Conservation (phyloP, 202 grass and related monocot species). For the Dendrocalamus latiflorus region DNA sequence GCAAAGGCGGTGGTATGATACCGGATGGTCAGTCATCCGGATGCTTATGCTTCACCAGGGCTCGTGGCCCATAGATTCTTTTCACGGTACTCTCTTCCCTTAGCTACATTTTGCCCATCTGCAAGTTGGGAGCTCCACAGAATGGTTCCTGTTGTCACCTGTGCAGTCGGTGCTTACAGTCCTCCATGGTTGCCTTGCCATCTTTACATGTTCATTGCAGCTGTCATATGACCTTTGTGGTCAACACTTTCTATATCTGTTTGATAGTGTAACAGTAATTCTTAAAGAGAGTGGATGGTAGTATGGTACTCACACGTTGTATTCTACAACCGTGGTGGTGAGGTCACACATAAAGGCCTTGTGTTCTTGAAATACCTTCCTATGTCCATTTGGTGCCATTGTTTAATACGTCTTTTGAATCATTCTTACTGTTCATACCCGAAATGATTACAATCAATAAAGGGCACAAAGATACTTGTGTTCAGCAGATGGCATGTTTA, state of each 20-base stretch:
- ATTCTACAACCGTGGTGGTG: background rate
- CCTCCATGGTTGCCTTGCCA: background rate
- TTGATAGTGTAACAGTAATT: slow-evolving; percentile 27
- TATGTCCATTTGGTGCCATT: slow-evolving; percentile 7
- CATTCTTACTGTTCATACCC: slow-evolving; percentile 5
- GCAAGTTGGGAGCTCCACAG: slow-evolving; percentile 4
- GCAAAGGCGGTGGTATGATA: slow-evolving; percentile 94
- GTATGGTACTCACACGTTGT: background rate
- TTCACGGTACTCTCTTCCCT: background rate
- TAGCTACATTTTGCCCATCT: slow-evolving; percentile 10
- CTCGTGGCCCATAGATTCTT: slow-evolving; percentile 62
- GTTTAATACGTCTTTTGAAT: background rate
- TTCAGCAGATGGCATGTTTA: background rate
- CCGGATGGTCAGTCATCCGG: slow-evolving; percentile 54
- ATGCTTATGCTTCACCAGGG: slow-evolving; percentile 68
- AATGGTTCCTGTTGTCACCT: background rate
- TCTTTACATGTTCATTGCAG: background rate
- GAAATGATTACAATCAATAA: slow-evolving; percentile 28
- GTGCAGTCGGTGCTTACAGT: slow-evolving; percentile 14
- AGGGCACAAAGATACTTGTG: slow-evolving; percentile 1
- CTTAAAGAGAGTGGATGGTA: background rate
- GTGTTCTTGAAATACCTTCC: background rate
- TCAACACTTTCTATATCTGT: slow-evolving; percentile 16
- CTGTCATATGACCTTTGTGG: background rate
- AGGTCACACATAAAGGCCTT: background rate